Percentiles rank a stretch among this genome's conserved stretches.
Evolutionary conservation across 2,329 filamentous ascomycete genomes (phyloP).

Genomic region (Fusarium chlamydosporum): DNA sequence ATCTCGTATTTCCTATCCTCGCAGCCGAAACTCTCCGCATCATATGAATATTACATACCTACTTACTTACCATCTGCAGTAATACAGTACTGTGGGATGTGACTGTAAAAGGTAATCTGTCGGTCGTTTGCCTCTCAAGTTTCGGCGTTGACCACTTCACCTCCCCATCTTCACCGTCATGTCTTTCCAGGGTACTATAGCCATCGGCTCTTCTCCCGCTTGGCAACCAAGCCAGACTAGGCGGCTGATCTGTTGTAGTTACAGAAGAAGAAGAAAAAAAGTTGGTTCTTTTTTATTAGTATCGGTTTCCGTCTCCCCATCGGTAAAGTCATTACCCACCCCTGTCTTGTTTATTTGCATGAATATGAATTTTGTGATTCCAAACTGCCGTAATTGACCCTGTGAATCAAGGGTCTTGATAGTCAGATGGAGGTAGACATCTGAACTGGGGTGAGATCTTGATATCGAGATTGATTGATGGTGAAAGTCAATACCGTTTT

Average conservation of each 20-base stretch:
- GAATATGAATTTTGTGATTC: not conserved
- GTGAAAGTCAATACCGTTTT: not conserved
- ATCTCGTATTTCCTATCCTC: slow-evolving; percentile 21
- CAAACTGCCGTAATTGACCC: slow-evolving; percentile 19
- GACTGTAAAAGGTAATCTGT: not conserved
- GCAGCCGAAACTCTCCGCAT: slow-evolving; percentile 7
- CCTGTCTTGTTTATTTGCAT: not conserved
- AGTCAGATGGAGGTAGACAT: not conserved
- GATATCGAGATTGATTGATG: not conserved
- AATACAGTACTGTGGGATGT: too few relatives aligned
- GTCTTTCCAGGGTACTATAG: slow-evolving; percentile 11
- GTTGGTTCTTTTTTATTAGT: slow-evolving; percentile 16
- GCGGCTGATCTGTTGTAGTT: slow-evolving; percentile 19
- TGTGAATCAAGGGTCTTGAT: slow-evolving; percentile 8
- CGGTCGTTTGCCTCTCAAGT: not conserved
- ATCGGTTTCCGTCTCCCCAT: slow-evolving; percentile 6
- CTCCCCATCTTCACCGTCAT: slow-evolving; percentile 17
- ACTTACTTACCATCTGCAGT: not conserved
- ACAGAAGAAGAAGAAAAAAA: slow-evolving; percentile 1
- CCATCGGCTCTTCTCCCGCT: slow-evolving; percentile 26
- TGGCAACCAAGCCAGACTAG: slow-evolving; percentile 38
- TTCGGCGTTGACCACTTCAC: slow-evolving; percentile 1
- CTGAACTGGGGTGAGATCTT: not conserved
- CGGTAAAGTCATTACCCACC: not conserved
- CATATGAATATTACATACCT: slow-evolving; percentile 1